A percentile compares a stretch with the other conserved stretches of the same genome.
Conservation (phyloP, 1,139 yeast species). For the Debaryomyces nepalensis region DNA sequence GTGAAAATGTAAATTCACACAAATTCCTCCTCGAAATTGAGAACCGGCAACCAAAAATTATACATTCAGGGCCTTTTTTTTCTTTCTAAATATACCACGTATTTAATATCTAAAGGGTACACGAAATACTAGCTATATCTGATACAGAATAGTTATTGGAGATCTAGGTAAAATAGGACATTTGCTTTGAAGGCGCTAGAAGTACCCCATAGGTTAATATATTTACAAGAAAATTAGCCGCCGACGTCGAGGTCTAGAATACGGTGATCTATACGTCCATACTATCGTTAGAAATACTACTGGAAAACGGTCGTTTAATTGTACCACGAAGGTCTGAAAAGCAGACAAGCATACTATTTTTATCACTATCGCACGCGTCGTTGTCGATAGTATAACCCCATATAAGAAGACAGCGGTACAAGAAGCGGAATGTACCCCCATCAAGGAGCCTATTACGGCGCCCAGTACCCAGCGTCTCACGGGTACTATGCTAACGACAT, state of each 20-base stretch:
- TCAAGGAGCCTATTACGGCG: conserved; percentile 13
- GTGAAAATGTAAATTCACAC: conserved; percentile 1
- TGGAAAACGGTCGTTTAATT: conserved; percentile 1
- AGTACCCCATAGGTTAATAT: background rate
- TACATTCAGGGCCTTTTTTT: background rate
- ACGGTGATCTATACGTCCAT: conserved; percentile 3
- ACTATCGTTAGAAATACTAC: background rate
- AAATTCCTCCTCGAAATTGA: conserved; percentile 1
- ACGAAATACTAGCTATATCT: background rate
- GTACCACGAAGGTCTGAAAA: background rate
- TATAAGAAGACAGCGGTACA: too few species aligned
- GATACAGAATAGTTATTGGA: background rate
- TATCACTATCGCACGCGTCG: too few species aligned
- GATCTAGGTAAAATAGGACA: background rate
- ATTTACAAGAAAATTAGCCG: conserved; percentile 3
- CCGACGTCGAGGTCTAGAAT: conserved; percentile 1
- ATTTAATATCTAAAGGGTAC: conserved; percentile 3
- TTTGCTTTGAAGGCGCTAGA: conserved; percentile 1
- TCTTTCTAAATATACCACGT: background rate
- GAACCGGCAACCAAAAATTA: conserved; percentile 3
- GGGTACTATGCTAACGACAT: conserved; percentile 10
- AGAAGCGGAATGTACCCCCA: conserved; percentile 15
- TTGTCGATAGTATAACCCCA: too few species aligned
- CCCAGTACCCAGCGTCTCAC: conserved; percentile 9
- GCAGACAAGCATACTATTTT: background rate